Conservation (phyloP, 495 filamentous ascomycete genomes). For the Xylona heveae region DNA sequence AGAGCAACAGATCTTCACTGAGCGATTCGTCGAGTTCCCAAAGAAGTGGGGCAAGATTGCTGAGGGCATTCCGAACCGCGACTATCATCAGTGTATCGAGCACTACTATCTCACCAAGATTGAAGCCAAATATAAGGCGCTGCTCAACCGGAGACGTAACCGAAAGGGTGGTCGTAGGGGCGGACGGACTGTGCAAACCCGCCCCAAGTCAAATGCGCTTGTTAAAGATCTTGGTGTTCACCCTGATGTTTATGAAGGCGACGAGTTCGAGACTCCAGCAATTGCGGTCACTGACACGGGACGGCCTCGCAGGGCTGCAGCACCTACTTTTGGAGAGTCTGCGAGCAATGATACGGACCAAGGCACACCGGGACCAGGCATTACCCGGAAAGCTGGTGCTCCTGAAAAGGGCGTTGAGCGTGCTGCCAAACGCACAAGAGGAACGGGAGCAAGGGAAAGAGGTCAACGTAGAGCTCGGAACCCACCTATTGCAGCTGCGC, state of each 20-base stretch:
- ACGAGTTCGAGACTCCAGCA: conserved; percentile 30
- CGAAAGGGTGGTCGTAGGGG: conserved; percentile 34
- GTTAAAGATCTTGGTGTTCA: conserved; percentile 48
- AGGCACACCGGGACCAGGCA: not conserved
- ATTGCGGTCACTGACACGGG: conserved; percentile 43
- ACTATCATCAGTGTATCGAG: conserved; percentile 71
- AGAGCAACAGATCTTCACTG: conserved; percentile 59
- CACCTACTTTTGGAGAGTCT: conserved; percentile 43
- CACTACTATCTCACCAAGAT: conserved; percentile 95
- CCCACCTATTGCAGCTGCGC: conserved; percentile 14
- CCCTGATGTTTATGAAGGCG: conserved; percentile 23
- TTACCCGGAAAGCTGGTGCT: not conserved
- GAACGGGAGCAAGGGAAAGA: conserved; percentile 1
- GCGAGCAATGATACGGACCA: conserved; percentile 11
- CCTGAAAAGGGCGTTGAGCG: conserved; percentile 1
- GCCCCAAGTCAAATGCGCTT: conserved; percentile 53
- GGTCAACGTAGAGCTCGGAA: not conserved
- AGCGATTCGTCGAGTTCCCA: conserved; percentile 55
- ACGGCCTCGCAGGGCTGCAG: conserved; percentile 45
- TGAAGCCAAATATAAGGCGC: conserved; percentile 67
- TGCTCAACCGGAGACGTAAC: conserved; percentile 46
- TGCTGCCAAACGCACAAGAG: conserved; percentile 1
- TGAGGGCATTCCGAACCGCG: conserved; percentile 42
- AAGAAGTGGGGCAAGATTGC: conserved; percentile 92
- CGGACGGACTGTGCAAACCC: conserved; percentile 15